A percentile compares a stretch with the other conserved stretches of the same genome.
phyloP scores from a whole-genome alignment of 179 eudicot genomes.

The Silene noctiflora region DNA sequence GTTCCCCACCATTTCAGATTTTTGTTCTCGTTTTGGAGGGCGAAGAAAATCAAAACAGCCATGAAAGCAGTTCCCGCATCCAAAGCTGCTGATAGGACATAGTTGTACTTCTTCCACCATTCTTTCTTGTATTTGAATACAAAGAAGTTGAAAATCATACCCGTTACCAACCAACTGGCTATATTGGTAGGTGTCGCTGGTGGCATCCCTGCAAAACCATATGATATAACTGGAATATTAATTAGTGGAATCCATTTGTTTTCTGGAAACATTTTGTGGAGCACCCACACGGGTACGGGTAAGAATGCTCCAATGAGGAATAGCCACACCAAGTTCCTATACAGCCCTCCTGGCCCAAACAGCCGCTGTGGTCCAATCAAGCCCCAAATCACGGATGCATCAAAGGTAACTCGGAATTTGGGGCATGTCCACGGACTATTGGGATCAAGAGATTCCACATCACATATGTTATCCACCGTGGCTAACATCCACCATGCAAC shows the following conservation, averaged over 20 bases:
- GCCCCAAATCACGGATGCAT: slow-evolving; percentile 96
- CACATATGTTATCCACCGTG: slow-evolving; percentile 75
- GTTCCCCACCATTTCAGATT: slow-evolving; percentile 93
- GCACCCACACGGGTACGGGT: slow-evolving; percentile 87
- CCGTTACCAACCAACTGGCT: slow-evolving; percentile 82
- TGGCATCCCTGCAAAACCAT: slow-evolving; percentile 98
- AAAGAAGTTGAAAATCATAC: slow-evolving; percentile 83
- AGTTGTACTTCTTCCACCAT: slow-evolving; percentile 98
- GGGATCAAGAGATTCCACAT: slow-evolving; percentile 69
- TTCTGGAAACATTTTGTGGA: slow-evolving; percentile 72
- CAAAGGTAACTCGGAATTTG: slow-evolving; percentile 82
- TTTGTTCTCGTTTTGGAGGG: slow-evolving; percentile 70
- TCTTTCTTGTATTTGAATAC: slow-evolving; percentile 73
- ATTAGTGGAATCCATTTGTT: slow-evolving; percentile 95
- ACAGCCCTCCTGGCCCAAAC: slow-evolving; percentile 82
- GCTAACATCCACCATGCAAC: slow-evolving; percentile 98
- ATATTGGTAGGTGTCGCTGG: slow-evolving; percentile 96
- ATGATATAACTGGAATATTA: slow-evolving; percentile 90
- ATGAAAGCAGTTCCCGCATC: slow-evolving; percentile 99
- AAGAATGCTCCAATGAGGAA: slow-evolving; percentile 84
- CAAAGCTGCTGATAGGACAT: slow-evolving; percentile 81
- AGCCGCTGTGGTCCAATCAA: slow-evolving; percentile 80
- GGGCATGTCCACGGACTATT: slow-evolving; percentile 99
- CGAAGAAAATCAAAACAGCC: slow-evolving; percentile 82
- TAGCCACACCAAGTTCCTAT: slow-evolving; percentile 86